Evolutionary conservation across 495 filamentous ascomycete species (phyloP).

Genomic region (Penicillium riverlandense): DNA sequence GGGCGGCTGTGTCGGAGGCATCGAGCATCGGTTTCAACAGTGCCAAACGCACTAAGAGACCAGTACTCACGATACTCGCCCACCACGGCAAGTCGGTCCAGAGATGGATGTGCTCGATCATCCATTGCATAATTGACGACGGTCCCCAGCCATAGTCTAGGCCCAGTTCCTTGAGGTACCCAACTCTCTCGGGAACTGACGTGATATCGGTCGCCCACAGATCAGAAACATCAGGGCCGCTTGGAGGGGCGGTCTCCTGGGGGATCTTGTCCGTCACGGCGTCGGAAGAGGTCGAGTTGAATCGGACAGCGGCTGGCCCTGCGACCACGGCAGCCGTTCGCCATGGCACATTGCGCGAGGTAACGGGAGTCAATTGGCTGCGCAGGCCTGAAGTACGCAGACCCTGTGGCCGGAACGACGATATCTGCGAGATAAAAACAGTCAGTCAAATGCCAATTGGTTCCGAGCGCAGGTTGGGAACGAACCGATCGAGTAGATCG

Average conservation of each 20-base stretch:
- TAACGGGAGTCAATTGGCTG: slow-evolving; percentile 14
- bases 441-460: slow-evolving; percentile 13
- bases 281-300: slow-evolving; percentile 37
- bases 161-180: slow-evolving; percentile 75
- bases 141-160: slow-evolving; percentile 81
- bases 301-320: slow-evolving; percentile 25
- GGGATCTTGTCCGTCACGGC: slow-evolving; percentile 14
- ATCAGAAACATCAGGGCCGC: slow-evolving; percentile 9
- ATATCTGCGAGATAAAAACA: slow-evolving; percentile 21
- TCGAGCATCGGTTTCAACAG: slow-evolving; percentile 58
- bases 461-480: slow-evolving; percentile 1
- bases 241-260: slow-evolving; percentile 3
- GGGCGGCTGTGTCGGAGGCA: slow-evolving; percentile 51
- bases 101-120: slow-evolving; percentile 77
- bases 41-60: slow-evolving; percentile 53
- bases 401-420: slow-evolving; percentile 26
- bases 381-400: slow-evolving; percentile 15
- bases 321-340: slow-evolving; percentile 13
- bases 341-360: slow-evolving; percentile 19
- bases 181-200: slow-evolving; percentile 62
- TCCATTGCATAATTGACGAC: slow-evolving; percentile 58
- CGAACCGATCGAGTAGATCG: slow-evolving; percentile 34
- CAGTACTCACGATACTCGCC: slow-evolving; percentile 58
- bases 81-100: slow-evolving; percentile 72
- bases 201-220: slow-evolving; percentile 31